Conservation (phyloP, 2,329 filamentous ascomycete genomes). For the Sphaerulina musiva region DNA sequence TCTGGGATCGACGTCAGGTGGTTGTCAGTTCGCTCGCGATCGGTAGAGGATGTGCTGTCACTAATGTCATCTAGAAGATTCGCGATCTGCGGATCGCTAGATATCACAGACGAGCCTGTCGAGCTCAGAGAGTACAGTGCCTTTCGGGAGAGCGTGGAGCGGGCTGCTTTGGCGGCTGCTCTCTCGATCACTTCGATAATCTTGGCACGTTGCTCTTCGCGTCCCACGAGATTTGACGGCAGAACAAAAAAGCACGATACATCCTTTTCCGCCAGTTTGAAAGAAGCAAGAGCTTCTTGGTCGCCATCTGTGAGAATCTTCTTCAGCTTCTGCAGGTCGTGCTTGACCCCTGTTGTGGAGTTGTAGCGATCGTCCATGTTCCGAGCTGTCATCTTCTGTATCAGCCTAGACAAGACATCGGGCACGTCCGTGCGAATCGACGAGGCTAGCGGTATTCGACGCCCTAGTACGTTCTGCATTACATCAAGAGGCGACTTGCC, state of each 20-base stretch:
- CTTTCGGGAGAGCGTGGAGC: constrained; percentile 32
- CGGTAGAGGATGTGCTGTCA: constrained; percentile 47
- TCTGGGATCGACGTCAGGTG: constrained; percentile 36
- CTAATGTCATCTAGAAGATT: constrained; percentile 40
- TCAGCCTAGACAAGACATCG: constrained; percentile 71
- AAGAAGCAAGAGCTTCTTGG: constrained; percentile 61
- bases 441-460: constrained; percentile 69
- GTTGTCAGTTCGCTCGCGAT: constrained; percentile 40
- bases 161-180: constrained; percentile 58
- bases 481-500: constrained; percentile 79
- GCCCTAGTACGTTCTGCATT: constrained; percentile 79
- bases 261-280: constrained; percentile 73
- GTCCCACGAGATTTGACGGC: constrained; percentile 73
- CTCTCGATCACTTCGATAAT: constrained; percentile 71
- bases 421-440: constrained; percentile 75
- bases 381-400: constrained; percentile 89
- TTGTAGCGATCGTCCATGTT: constrained; percentile 83
- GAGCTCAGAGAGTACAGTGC: constrained; percentile 47
- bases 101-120: constrained; percentile 29
- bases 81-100: constrained; percentile 27
- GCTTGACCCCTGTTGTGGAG: constrained; percentile 76
- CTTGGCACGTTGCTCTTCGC: constrained; percentile 62
- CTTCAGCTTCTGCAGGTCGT: constrained; percentile 70
- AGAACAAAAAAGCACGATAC: constrained; percentile 89
- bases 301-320: constrained; percentile 71